A percentile compares a stretch with the other conserved stretches of the same genome.
These are phyloP conservation scores for Rhizopus delemar DNA, from an alignment of 371 early-diverging fungal species.

Conservation along the genomic window DNA sequence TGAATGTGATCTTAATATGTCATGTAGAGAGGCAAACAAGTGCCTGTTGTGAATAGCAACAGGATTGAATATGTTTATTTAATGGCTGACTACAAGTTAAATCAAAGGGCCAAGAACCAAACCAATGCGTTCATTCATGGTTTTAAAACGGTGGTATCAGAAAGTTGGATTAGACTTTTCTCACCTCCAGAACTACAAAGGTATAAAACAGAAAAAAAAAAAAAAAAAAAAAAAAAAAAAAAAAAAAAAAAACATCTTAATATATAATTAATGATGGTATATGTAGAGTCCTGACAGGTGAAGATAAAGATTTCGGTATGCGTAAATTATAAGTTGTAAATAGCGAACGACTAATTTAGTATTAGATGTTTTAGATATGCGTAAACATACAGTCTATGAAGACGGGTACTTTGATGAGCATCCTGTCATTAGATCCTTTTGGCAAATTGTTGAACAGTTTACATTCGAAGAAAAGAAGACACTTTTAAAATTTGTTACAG, in stretches of 20 bases:
- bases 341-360: not conserved
- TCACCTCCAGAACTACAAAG: slow-evolving; percentile 81
- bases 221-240: slow-evolving; percentile 1
- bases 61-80: slow-evolving; percentile 81
- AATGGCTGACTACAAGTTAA: slow-evolving; percentile 74
- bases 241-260: not conserved
- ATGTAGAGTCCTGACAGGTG: slow-evolving; percentile 8
- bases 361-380: slow-evolving; percentile 71
- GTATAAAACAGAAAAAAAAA: slow-evolving; percentile 18
- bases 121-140: slow-evolving; percentile 82
- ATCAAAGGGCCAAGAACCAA: slow-evolving; percentile 76
- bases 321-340: not conserved
- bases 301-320: slow-evolving; percentile 65
- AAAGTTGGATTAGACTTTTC: slow-evolving; percentile 69
- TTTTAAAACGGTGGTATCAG: slow-evolving; percentile 64
- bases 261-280: not conserved
- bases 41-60: slow-evolving; percentile 78
- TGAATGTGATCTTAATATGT: slow-evolving; percentile 19
- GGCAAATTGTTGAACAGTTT: slow-evolving; percentile 75
- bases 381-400: slow-evolving; percentile 82
- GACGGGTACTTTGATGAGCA: slow-evolving; percentile 79
- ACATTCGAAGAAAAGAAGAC: slow-evolving; percentile 65
- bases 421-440: slow-evolving; percentile 75
- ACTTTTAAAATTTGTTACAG: slow-evolving; percentile 87
- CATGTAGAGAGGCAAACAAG: slow-evolving; percentile 60